These are phyloP conservation scores for Cryptococcus floricola DNA, from an alignment of 1,284 basidiomycete genomes.

Conservation along the genomic window DNA sequence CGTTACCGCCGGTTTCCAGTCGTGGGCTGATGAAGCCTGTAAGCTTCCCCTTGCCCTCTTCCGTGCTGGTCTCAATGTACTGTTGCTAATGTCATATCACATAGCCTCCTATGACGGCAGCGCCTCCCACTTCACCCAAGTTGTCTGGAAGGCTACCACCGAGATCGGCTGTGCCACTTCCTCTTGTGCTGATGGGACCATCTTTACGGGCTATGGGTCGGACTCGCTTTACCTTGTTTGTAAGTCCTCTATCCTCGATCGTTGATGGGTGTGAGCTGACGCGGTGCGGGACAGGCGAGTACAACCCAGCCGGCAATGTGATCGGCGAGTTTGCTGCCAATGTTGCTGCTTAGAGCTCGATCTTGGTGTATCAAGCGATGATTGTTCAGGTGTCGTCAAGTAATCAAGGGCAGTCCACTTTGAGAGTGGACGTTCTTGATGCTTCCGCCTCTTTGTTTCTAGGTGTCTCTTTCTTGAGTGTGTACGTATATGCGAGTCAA, in stretches of 20 bases:
- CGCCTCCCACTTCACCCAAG: slow-evolving; percentile 41
- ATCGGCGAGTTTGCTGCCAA: slow-evolving; percentile 17
- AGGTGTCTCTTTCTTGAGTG: too few relatives aligned
- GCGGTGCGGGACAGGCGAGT: slow-evolving; percentile 18
- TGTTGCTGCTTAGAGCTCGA: slow-evolving; percentile 6
- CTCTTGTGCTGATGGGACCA: slow-evolving; percentile 22
- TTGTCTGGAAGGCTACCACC: slow-evolving; percentile 44
- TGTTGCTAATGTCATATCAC: too few relatives aligned
- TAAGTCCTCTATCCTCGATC: background rate
- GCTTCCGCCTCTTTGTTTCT: too few relatives aligned
- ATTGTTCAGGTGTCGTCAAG: too few relatives aligned
- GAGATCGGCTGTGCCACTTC: slow-evolving; percentile 35
- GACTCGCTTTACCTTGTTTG: slow-evolving; percentile 15
- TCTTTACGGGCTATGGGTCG: slow-evolving; percentile 19
- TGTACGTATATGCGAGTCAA: too few relatives aligned
- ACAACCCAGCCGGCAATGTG: slow-evolving; percentile 22
- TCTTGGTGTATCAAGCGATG: background rate
- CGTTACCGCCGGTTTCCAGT: slow-evolving; percentile 24
- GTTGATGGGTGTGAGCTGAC: background rate
- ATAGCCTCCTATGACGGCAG: too few relatives aligned
- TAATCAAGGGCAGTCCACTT: too few relatives aligned
- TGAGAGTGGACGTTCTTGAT: too few relatives aligned
- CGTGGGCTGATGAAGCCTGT: slow-evolving; percentile 39
- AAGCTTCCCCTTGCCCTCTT: slow-evolving; percentile 4
- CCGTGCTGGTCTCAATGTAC: too few relatives aligned